These are phyloP conservation scores for Dothidotthia symphoricarpi DNA, from an alignment of 2,329 filamentous ascomycete species.

Conservation along the genomic window DNA sequence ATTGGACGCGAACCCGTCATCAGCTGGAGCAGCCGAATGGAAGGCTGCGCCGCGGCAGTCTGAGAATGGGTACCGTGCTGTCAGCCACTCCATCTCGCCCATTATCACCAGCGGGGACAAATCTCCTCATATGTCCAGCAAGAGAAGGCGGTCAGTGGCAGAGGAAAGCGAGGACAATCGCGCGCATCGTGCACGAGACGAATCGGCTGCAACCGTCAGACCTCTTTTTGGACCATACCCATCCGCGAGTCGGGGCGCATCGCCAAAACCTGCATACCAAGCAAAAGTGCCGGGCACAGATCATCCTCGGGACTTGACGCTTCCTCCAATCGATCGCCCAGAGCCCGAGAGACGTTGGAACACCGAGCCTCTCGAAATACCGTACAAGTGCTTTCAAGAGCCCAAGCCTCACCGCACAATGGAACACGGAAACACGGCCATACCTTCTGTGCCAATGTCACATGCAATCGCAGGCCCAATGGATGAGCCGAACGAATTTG, in stretches of 20 bases:
- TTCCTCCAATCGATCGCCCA: conserved; percentile 30
- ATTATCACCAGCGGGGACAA: conserved; percentile 16
- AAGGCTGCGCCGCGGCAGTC: conserved; percentile 12
- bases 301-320: conserved; percentile 19
- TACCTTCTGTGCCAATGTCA: conserved; percentile 11
- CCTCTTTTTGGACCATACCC: conserved; percentile 35
- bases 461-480: conserved; percentile 10
- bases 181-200: conserved; percentile 40
- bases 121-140: conserved; percentile 46
- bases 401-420: conserved; percentile 25
- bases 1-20: conserved; percentile 18
- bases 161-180: conserved; percentile 33
- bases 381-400: conserved; percentile 22
- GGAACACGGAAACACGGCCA: conserved; percentile 13
- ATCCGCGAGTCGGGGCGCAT: conserved; percentile 38
- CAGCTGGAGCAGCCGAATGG: conserved; percentile 21
- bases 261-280: no score
- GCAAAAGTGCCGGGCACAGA: conserved; percentile 23
- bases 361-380: conserved; percentile 25
- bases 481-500: conserved; percentile 15
- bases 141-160: conserved; percentile 67
- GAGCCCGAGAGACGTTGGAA: conserved; percentile 32
- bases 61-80: conserved; percentile 22
- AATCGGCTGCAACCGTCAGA: conserved; percentile 38
- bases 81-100: conserved; percentile 22